These are phyloP conservation scores for Berkeleyomyces rouxiae DNA, from an alignment of 2,329 filamentous ascomycete genomes.

Conservation along the genomic window DNA sequence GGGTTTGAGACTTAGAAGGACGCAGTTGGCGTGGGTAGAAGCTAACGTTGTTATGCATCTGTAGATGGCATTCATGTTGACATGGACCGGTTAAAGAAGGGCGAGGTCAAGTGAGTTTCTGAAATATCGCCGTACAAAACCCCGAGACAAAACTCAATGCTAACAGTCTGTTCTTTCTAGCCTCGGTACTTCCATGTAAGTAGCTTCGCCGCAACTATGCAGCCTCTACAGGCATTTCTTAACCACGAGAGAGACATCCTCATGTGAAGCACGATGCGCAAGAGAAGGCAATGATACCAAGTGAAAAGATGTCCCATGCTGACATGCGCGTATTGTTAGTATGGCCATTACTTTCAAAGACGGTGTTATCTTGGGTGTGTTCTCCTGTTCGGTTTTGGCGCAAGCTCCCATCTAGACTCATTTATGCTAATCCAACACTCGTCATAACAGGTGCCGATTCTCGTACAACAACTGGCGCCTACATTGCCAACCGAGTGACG, in stretches of 20 bases:
- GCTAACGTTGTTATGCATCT: constrained; percentile 15
- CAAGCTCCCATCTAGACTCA: too few relatives aligned
- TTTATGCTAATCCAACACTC: neutral
- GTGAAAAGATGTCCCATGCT: constrained; percentile 11
- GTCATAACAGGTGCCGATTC: constrained; percentile 60
- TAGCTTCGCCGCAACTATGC: constrained; percentile 11
- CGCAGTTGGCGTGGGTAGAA: too few relatives aligned
- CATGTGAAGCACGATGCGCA: too few relatives aligned
- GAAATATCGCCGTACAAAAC: neutral
- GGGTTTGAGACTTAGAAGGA: too few relatives aligned
- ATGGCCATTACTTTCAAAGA: constrained; percentile 99
- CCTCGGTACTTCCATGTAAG: constrained; percentile 93
- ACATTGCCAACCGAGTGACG: constrained; percentile 97
- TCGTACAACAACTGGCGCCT: constrained; percentile 89
- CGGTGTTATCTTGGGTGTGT: constrained; percentile 74
- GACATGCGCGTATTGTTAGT: constrained; percentile 29
- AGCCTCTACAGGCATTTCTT: neutral
- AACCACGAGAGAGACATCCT: neutral
- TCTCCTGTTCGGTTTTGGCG: neutral
- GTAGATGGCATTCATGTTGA: constrained; percentile 97
- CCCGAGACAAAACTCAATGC: constrained; percentile 5
- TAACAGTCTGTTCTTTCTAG: constrained; percentile 33
- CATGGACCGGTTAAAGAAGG: constrained; percentile 97
- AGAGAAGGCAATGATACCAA: too few relatives aligned
- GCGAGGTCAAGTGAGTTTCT: constrained; percentile 81